Base-by-base conservation (phyloP, 2,329 filamentous ascomycete species). In the Penicillium digitatum region DNA sequence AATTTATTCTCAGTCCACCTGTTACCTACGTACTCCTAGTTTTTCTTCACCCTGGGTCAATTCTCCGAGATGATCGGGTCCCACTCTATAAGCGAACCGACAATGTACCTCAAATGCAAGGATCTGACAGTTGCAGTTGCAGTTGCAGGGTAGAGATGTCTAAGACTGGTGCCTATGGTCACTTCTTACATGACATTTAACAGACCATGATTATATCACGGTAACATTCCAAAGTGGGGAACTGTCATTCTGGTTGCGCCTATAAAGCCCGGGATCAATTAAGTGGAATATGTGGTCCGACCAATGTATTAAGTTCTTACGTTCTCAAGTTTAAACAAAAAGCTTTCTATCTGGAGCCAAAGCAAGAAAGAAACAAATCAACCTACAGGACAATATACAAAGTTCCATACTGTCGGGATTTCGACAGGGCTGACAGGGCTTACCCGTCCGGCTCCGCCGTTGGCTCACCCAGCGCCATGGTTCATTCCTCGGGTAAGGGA, bases 401-500 rank as follows among this genome's bases (percentile, higher is more conserved):
- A 18, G 46, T 66, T 55, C 69, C 69, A 66, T 34, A 47, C 54
- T 54, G 61, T 64, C 64, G 68, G 69, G 68, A 64, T 60, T 57
- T 35, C 42, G 44, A 42, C 55, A 58, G 54, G 60, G 60, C 34
- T 55, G 44, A 42, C 55, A 58, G 54, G 60, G 60, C 34, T 55
- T 43, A 29, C 48, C 34, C 52, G 53, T 47, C 38, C 38, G 45
- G 45, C 39, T 40, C 51, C 51, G 45, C 55, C 57, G 64, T 64
- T 63, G 62, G 49, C 55, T 60, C 48, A 51, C 68, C 69, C 69
- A 70, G 67, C 63, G 62, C 69, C 68, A 70, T 66, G 69, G 69
- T 72, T 72, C 69, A 63, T 38, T 18, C 46, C 61, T 64, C 65
- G 66, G 65, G 67, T 65, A 62, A 59, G 31, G 24, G 39, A 16